These are phyloP conservation scores for Trichoderma afroharzianum DNA, from an alignment of 2,329 filamentous ascomycete species.

Conservation along the genomic window DNA sequence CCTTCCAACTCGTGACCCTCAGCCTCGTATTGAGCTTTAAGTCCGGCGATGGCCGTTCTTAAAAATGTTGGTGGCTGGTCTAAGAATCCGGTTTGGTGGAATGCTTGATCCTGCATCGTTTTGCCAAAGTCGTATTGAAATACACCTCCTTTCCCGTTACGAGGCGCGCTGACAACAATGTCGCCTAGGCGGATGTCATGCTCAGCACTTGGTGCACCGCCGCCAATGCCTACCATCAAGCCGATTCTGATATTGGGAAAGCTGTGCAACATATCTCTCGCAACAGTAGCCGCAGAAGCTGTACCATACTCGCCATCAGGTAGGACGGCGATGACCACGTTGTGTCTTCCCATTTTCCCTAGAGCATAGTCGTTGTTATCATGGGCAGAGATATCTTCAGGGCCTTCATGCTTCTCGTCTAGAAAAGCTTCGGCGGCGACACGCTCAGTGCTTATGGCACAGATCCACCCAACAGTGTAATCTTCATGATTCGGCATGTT, in stretches of 20 bases:
- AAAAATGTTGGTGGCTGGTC: slow-evolving; percentile 21
- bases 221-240: slow-evolving; percentile 21
- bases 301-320: slow-evolving; percentile 20
- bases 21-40: neutral
- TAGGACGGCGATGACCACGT: slow-evolving; percentile 22
- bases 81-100: slow-evolving; percentile 15
- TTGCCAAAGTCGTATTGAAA: slow-evolving; percentile 18
- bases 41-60: neutral
- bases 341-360: slow-evolving; percentile 21
- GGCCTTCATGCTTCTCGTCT: neutral
- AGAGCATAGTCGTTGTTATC: neutral
- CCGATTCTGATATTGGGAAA: slow-evolving; percentile 24
- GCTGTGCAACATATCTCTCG: slow-evolving; percentile 10
- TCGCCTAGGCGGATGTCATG: slow-evolving; percentile 33
- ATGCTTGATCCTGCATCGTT: slow-evolving; percentile 19
- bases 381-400: slow-evolving; percentile 16
- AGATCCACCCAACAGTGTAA: slow-evolving; percentile 44
- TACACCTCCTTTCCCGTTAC: slow-evolving; percentile 19
- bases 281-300: slow-evolving; percentile 24
- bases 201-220: slow-evolving; percentile 32
- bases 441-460: slow-evolving; percentile 35
- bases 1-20: neutral
- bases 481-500: neutral
- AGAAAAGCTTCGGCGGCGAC: slow-evolving; percentile 31
- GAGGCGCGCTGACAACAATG: neutral